Evolutionary conservation across 176 grass and related monocot species (phyloP), one percentile per base, ranked within the genome.

Genomic region (Themeda triandra): DNA sequence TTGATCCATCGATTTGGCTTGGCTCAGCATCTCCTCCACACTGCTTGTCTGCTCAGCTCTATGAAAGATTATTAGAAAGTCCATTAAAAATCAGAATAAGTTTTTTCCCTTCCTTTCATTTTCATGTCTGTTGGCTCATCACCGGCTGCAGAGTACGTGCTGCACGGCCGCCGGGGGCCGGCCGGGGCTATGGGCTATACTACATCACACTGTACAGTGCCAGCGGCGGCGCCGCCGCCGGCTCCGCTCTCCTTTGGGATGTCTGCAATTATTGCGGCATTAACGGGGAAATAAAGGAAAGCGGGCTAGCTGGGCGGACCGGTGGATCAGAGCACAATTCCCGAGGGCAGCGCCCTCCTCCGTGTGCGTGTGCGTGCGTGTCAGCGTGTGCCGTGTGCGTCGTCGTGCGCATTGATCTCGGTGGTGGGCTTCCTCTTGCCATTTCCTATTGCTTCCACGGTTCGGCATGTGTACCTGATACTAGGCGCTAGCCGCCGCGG

Each of bases 281-380:
- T 77, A 88, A 84, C 41, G 66, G 66, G 32, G 84, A 82, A n/a
- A n/a, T n/a, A n/a, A 60, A 53, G 68, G 35, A 32, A 75, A 71
- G 31, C 37, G 28, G 63, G 44, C 74, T n/a, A n/a, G n/a, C 4
- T 7, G 17, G 58, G 4, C 14, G 36, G 41, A n/a, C n/a, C n/a
- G n/a, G 30, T 35, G 64, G 80, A 88, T 84, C 44, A 66, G 81
- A 65, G 84, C 88, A 79, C 93, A 90, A 92, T 88, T 95, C 86
- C 88, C 90, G 76, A 92, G 80, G 51, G 63, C 76, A 51, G 71
- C 54, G n/a, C n/a, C n/a, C n/a, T n/a, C 31, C 19, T 71, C 68
- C 54, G n/a, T n/a, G n/a, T 68, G 28, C 78, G 41, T 78, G 66
- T 82, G 46, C 66, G 56, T 59, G 80, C 5, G 48, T 41, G 67